Percentiles rank a stretch among this genome's conserved stretches.
Conservation (phyloP, 2,329 filamentous ascomycete genomes). For the Apiospora pterosperma region DNA sequence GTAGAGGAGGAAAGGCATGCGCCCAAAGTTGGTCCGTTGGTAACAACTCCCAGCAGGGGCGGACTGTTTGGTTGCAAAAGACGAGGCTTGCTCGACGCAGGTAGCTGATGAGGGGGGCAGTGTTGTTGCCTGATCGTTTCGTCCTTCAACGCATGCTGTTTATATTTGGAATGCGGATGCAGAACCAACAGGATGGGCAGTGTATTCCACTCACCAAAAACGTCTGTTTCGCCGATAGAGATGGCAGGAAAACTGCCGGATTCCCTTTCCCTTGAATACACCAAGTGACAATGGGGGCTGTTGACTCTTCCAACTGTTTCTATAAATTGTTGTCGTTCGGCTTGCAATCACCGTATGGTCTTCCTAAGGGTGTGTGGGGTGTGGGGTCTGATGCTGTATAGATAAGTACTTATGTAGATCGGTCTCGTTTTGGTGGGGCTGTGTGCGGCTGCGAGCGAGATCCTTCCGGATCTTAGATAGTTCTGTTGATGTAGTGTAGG, state of each 20-base stretch:
- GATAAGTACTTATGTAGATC: background rate
- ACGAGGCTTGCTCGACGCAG: background rate
- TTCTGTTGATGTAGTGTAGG: background rate
- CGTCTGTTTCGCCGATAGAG: background rate
- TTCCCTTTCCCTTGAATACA: background rate
- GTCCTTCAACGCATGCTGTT: background rate
- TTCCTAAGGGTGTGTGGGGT: background rate
- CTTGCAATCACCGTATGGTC: background rate
- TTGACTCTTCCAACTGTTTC: background rate
- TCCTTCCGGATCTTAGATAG: background rate
- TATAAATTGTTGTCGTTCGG: background rate
- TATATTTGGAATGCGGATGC: slow-evolving; percentile 1
- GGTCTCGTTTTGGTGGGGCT: background rate
- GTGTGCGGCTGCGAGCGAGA: background rate
- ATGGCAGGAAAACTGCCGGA: background rate
- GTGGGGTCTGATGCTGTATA: background rate
- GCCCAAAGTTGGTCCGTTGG: background rate
- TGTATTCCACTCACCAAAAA: background rate
- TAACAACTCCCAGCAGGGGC: background rate
- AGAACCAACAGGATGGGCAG: background rate
- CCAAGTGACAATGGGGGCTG: background rate
- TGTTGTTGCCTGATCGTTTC: background rate
- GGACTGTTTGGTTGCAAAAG: background rate
- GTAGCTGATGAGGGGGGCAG: background rate
- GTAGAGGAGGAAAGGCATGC: background rate